A percentile compares a stretch with the other conserved stretches of the same genome.
Conservation (phyloP, 108 stramenopile species). For the Cylindrotheca closterium region DNA sequence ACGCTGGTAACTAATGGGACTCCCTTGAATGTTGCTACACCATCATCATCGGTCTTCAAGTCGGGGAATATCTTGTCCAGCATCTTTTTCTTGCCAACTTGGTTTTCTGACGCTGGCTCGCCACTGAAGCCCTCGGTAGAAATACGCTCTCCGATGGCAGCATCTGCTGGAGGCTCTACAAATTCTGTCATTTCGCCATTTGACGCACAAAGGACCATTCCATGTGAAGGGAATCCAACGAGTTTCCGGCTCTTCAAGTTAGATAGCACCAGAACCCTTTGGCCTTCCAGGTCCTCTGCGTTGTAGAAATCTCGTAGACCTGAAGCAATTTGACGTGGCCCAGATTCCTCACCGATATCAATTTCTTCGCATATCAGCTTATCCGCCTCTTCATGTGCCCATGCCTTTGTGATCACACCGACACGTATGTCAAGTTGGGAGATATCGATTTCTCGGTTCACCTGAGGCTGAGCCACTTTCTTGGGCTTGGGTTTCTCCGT, state of each 20-base stretch:
- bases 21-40: constrained; percentile 62
- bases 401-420: constrained; percentile 77
- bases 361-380: constrained; percentile 95
- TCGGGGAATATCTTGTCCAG: constrained; percentile 75
- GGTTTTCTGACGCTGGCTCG: constrained; percentile 77
- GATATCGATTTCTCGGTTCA: constrained; percentile 36
- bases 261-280: constrained; percentile 82
- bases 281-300: constrained; percentile 72
- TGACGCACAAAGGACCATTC: constrained; percentile 93
- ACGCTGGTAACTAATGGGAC: constrained; percentile 38
- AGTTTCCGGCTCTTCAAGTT: constrained; percentile 89
- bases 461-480: background rate
- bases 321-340: constrained; percentile 81
- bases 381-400: constrained; percentile 90
- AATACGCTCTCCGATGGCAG: constrained; percentile 76
- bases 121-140: constrained; percentile 62
- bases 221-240: constrained; percentile 80
- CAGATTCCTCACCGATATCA: constrained; percentile 84
- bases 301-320: constrained; percentile 79
- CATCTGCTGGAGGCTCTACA: constrained; percentile 77
- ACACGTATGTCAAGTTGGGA: constrained; percentile 80
- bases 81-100: constrained; percentile 90
- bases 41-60: constrained; percentile 46
- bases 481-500: background rate
- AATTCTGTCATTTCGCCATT: constrained; percentile 70